Conservation (phyloP, 352 stramenopile genomes). For the Hyphochytrium catenoides region DNA sequence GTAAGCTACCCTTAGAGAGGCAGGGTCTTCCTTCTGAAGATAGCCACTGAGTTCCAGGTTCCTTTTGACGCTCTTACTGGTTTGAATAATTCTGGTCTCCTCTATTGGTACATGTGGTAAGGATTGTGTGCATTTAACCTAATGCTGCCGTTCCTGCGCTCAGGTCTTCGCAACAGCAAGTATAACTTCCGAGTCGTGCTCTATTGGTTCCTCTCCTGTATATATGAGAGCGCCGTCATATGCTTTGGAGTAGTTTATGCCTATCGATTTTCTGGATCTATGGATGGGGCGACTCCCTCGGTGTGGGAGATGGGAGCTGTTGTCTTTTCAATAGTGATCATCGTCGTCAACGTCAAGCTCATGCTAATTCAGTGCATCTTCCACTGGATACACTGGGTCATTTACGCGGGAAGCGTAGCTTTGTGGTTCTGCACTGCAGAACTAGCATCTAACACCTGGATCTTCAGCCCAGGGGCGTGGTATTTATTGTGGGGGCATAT, state of each 20-base stretch:
- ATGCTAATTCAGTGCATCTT: slow-evolving; percentile 58
- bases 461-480: too few species aligned
- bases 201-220: slow-evolving; percentile 46
- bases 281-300: slow-evolving; percentile 60
- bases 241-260: slow-evolving; percentile 51
- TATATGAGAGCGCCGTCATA: slow-evolving; percentile 57
- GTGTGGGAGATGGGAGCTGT: slow-evolving; percentile 80
- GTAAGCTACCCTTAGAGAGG: too few species aligned
- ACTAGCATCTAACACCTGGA: slow-evolving; percentile 38
- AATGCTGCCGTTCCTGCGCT: too few species aligned
- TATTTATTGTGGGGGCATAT: too few species aligned
- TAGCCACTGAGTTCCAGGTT: too few species aligned
- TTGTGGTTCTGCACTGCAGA: slow-evolving; percentile 40
- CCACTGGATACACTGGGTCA: slow-evolving; percentile 32
- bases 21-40: too few species aligned
- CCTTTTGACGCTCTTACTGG: too few species aligned
- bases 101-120: too few species aligned
- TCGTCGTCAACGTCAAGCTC: slow-evolving; percentile 85
- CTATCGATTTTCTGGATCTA: slow-evolving; percentile 44
- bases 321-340: slow-evolving; percentile 76
- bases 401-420: slow-evolving; percentile 34
- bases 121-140: too few species aligned
- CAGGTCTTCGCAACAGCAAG: slow-evolving; percentile 47
- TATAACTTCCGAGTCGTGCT: slow-evolving; percentile 62
- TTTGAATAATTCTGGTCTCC: too few species aligned